Base-by-base conservation (phyloP, 768 basidiomycete genomes). In the Psilocybe azurescens region DNA sequence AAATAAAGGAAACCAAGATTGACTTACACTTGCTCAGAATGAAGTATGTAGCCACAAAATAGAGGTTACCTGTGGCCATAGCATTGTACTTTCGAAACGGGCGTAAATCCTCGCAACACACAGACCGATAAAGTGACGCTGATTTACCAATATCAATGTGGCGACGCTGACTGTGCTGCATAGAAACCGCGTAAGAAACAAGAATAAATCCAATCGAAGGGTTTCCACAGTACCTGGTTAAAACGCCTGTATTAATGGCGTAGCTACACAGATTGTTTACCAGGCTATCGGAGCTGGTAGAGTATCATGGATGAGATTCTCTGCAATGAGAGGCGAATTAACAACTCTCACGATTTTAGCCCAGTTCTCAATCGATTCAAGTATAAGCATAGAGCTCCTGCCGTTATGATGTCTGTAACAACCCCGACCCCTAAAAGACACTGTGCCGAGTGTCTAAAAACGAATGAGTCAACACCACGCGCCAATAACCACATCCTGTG, bases 31-130 rank as follows among this genome's bases (percentile, higher is more conserved):
- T 91, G 71, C 84, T 86, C 38, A 90, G 72, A 53, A 86, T 79
- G 62, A 91, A 89, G 70, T 89, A 90, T 51, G 80, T 79, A 8
- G 81, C 80, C 41, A 84, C 77, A 69, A 87, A 91, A 56, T 87
- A 81, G 53, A 91, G 78, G 65, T 87, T 89, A 63, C 82, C 83
- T 13, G 58, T 62, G 0, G 84, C 79, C 72, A 83, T 78, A 32
- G 79, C 63, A 66, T 89, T 82, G 68, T 85, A 91, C 88, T 90
- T 60, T 44, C 33, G 44, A 53, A 49, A 28, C 53, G 44, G 61
- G 47, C 48, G 49, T 48, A 9, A 20, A 28, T 38, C 8, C 7
- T 20, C 9, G 13, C 20, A 56, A 38, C 18, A 56, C 7, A 39
- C 56, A 29, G 13, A 57, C 2, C 13, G 44, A 30, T 4, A 24